Evolutionary conservation across 768 basidiomycete genomes (phyloP).

Genomic region (Coprinellus micaceus): DNA sequence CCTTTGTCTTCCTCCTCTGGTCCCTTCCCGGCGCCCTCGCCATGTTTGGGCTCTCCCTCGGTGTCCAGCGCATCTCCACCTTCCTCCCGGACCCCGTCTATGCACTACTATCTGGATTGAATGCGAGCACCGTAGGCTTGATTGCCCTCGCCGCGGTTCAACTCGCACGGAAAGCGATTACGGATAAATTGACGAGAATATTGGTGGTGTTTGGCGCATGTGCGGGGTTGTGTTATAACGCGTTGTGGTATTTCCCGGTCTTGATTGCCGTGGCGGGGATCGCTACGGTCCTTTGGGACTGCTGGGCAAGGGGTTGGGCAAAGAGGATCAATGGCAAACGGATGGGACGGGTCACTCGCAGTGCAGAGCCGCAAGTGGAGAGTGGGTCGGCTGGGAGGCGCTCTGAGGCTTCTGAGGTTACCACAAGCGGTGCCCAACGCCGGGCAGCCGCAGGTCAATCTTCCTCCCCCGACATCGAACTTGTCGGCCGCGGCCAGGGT

Average conservation of each 20-base stretch:
- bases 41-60: conserved; percentile 45
- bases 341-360: conserved; percentile 1
- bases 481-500: background rate
- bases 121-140: conserved; percentile 51
- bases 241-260: conserved; percentile 50
- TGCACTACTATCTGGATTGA: conserved; percentile 49
- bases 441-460: background rate
- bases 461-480: background rate
- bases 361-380: conserved; percentile 2
- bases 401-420: background rate
- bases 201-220: conserved; percentile 40
- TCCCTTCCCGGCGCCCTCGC: conserved; percentile 45
- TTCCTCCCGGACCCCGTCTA: conserved; percentile 44
- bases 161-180: conserved; percentile 41
- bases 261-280: conserved; percentile 40
- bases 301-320: conserved; percentile 17
- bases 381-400: background rate
- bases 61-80: conserved; percentile 38
- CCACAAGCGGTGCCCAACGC: background rate
- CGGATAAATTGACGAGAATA: conserved; percentile 39
- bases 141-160: conserved; percentile 50
- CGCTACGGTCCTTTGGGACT: conserved; percentile 39
- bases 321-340: conserved; percentile 13
- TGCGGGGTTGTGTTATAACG: conserved; percentile 48
- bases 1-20: conserved; percentile 41